Evolutionary conservation across 2,329 filamentous ascomycete species (phyloP).

Genomic region (Cytospora schulzeri): DNA sequence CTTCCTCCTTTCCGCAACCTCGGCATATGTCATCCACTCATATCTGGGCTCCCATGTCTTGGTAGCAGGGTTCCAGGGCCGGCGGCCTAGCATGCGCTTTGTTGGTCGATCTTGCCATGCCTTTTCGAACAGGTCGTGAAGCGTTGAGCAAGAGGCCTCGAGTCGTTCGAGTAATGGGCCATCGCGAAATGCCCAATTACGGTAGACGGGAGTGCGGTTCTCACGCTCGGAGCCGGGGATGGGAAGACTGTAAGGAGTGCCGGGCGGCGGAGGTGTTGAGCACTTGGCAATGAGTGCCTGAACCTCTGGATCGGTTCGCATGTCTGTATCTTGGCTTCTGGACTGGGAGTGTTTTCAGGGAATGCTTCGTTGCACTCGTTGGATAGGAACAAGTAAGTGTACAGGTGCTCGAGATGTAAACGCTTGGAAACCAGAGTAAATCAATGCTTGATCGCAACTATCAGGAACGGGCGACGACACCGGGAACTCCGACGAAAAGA

Average conservation of each 20-base stretch:
- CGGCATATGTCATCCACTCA: conserved; percentile 80
- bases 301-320: conserved; percentile 40
- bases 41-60: conserved; percentile 75
- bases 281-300: conserved; percentile 55
- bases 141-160: conserved; percentile 70
- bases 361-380: not conserved
- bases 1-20: conserved; percentile 76
- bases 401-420: not conserved
- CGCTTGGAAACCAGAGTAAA: not conserved
- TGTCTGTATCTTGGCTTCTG: conserved; percentile 27
- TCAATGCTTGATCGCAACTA: not conserved
- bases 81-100: conserved; percentile 74
- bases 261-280: conserved; percentile 66
- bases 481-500: not conserved
- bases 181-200: conserved; percentile 78
- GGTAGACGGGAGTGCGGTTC: conserved; percentile 75
- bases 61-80: conserved; percentile 74
- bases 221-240: conserved; percentile 74
- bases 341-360: not conserved
- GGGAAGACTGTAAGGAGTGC: conserved; percentile 75
- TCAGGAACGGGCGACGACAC: not conserved
- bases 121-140: conserved; percentile 79
- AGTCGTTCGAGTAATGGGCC: conserved; percentile 69
- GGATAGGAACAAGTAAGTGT: not conserved
- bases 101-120: conserved; percentile 64